These are phyloP conservation scores for Helotiales sp. DNA, from an alignment of 2,329 filamentous ascomycete species.

Conservation along the genomic window DNA sequence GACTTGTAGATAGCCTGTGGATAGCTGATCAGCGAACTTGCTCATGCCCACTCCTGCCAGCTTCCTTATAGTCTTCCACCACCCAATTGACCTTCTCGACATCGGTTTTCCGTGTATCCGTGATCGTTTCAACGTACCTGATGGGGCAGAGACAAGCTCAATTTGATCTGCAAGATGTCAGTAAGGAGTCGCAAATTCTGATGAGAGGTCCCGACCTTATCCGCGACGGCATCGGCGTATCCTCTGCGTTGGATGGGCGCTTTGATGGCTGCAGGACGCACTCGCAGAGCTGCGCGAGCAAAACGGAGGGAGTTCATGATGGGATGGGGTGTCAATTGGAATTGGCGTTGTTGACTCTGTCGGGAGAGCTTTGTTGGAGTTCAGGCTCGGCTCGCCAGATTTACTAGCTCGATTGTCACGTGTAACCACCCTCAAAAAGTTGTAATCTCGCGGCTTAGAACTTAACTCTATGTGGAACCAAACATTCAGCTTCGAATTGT, in stretches of 20 bases:
- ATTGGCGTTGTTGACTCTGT: slow-evolving; percentile 37
- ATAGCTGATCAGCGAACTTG: slow-evolving; percentile 41
- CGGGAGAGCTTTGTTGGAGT: slow-evolving; percentile 21
- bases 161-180: slow-evolving; percentile 70
- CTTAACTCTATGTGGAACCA: too few species aligned
- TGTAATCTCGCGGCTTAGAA: background rate
- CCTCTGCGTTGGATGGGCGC: slow-evolving; percentile 79
- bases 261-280: slow-evolving; percentile 74
- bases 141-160: slow-evolving; percentile 96
- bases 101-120: background rate
- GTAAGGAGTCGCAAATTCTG: slow-evolving; percentile 27
- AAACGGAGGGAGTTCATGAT: slow-evolving; percentile 94
- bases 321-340: slow-evolving; percentile 44
- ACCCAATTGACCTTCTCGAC: background rate
- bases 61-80: background rate
- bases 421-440: background rate
- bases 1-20: slow-evolving; percentile 69
- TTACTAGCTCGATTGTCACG: background rate
- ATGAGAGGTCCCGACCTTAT: slow-evolving; percentile 61
- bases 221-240: slow-evolving; percentile 84
- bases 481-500: background rate
- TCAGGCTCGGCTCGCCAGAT: slow-evolving; percentile 10
- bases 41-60: slow-evolving; percentile 32
- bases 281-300: slow-evolving; percentile 85
- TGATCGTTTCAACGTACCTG: slow-evolving; percentile 67